Percentiles rank a stretch among this genome's conserved stretches.
phyloP scores from a whole-genome alignment of 768 basidiomycete species.

The Phlegmacium glaucopus region DNA sequence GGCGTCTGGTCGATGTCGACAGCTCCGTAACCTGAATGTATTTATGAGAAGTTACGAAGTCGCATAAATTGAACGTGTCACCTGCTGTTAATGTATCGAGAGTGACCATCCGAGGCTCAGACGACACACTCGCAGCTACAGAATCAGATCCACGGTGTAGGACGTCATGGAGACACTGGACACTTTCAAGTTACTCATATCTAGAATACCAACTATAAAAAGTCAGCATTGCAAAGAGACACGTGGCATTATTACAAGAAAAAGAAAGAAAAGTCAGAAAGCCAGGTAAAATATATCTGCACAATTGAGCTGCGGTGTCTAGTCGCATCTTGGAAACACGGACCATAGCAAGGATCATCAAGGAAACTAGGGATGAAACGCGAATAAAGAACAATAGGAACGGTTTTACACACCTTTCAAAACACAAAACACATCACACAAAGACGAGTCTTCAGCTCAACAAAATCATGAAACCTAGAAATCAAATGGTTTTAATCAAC shows the following conservation, averaged over 20 bases:
- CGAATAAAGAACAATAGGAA: background rate
- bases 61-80: no score
- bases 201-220: no score
- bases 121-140: no score
- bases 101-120: no score
- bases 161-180: no score
- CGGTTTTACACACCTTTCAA: background rate
- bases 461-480: background rate
- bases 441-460: background rate
- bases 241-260: background rate
- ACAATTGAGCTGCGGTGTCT: slow-evolving; percentile 82
- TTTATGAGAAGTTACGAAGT: no score
- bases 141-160: no score
- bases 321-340: slow-evolving; percentile 95
- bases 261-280: slow-evolving; percentile 48
- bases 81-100: no score
- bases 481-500: background rate
- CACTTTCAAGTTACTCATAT: no score
- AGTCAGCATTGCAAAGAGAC: background rate
- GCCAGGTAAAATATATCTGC: slow-evolving; percentile 73
- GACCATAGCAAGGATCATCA: slow-evolving; percentile 89
- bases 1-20: no score
- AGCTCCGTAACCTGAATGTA: no score
- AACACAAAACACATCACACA: background rate
- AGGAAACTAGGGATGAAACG: slow-evolving; percentile 13